These are phyloP conservation scores for Cutaneotrichosporon arboriforme DNA, from an alignment of 1,284 basidiomycete species.

Conservation along the genomic window DNA sequence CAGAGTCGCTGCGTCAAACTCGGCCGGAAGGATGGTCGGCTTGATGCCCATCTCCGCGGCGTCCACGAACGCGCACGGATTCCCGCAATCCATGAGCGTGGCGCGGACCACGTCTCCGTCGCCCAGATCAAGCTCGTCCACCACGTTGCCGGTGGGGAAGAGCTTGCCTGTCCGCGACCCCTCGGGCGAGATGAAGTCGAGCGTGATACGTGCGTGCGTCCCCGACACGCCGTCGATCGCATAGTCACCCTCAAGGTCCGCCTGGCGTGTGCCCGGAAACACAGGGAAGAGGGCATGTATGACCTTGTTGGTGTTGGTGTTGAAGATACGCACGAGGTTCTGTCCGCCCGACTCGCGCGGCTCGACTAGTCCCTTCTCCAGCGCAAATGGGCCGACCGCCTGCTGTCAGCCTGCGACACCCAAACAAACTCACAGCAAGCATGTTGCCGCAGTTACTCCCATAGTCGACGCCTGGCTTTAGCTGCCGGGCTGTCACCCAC, in stretches of 20 bases:
- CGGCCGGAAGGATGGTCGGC: constrained; percentile 44
- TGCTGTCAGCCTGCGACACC: neutral
- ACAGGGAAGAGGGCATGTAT: constrained; percentile 13
- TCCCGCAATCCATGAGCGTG: constrained; percentile 65
- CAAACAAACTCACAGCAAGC: constrained; percentile 14
- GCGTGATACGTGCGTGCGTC: constrained; percentile 58
- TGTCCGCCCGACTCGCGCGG: constrained; percentile 8
- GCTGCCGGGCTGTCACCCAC: neutral
- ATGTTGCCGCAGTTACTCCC: constrained; percentile 37
- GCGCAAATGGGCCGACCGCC: constrained; percentile 34
- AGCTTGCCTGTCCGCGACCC: constrained; percentile 66
- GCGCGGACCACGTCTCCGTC: constrained; percentile 41
- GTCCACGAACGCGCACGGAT: constrained; percentile 62
- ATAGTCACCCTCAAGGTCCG: constrained; percentile 52
- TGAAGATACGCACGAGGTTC: constrained; percentile 15
- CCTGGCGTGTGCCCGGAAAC: constrained; percentile 49
- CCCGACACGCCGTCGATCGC: constrained; percentile 63
- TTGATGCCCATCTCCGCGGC: constrained; percentile 50
- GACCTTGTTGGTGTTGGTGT: constrained; percentile 19
- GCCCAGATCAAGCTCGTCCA: constrained; percentile 51
- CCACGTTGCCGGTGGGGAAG: constrained; percentile 57
- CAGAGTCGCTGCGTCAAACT: constrained; percentile 30
- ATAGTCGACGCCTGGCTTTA: constrained; percentile 23
- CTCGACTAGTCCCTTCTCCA: constrained; percentile 19
- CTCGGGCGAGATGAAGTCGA: constrained; percentile 62